phyloP scores from a whole-genome alignment of 306 rosid species.

The Acmispon strigosus region DNA sequence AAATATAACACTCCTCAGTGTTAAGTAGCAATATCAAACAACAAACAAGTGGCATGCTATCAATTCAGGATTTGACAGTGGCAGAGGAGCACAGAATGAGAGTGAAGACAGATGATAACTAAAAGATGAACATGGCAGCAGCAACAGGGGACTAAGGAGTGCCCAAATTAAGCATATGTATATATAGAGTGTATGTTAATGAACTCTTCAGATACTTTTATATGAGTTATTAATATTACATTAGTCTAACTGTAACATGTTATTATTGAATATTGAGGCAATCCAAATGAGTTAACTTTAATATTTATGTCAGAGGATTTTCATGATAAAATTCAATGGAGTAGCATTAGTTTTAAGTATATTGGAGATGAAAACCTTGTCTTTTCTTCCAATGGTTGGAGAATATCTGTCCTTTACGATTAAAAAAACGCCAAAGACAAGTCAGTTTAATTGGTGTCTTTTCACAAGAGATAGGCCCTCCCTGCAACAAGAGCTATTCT shows the following conservation, averaged over 20 bases:
- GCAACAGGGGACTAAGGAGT: background rate
- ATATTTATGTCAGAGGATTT: background rate
- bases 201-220: background rate
- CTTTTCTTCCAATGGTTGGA: background rate
- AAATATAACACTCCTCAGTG: background rate
- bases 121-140: background rate
- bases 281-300: background rate
- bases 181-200: background rate
- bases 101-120: background rate
- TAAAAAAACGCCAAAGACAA: background rate
- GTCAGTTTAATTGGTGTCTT: background rate
- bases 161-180: background rate
- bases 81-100: background rate
- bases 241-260: background rate
- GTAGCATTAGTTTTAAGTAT: background rate
- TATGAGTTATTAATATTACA: too few relatives aligned
- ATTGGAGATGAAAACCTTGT: background rate
- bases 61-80: background rate
- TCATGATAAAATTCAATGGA: background rate
- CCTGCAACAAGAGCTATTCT: background rate
- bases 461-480: conserved; percentile 15
- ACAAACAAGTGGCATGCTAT: background rate
- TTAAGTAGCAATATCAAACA: background rate
- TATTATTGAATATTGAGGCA: background rate
- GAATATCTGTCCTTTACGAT: background rate